These are phyloP conservation scores for Leptosphaerulina australis DNA, from an alignment of 2,329 filamentous ascomycete species.

Conservation along the genomic window DNA sequence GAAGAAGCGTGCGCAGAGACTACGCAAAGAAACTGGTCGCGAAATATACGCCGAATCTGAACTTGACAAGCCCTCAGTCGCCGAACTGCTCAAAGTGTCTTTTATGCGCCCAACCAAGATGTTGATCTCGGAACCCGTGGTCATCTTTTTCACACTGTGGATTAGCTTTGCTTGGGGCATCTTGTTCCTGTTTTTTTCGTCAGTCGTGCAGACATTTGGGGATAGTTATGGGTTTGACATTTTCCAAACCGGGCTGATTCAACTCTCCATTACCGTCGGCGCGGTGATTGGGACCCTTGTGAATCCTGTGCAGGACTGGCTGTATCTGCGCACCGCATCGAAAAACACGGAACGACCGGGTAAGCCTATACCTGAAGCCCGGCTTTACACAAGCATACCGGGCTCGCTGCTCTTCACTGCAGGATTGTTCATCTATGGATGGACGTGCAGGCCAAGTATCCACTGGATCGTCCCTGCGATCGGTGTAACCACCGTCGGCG, in stretches of 20 bases:
- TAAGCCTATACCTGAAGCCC: slow-evolving; percentile 51
- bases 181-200: slow-evolving; percentile 52
- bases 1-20: slow-evolving; percentile 46
- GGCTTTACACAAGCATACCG: slow-evolving; percentile 52
- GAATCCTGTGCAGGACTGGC: slow-evolving; percentile 47
- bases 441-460: slow-evolving; percentile 42
- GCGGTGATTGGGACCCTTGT: slow-evolving; percentile 51
- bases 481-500: slow-evolving; percentile 32
- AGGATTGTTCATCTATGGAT: slow-evolving; percentile 40
- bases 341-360: slow-evolving; percentile 49
- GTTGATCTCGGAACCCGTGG: slow-evolving; percentile 52
- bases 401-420: slow-evolving; percentile 49
- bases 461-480: slow-evolving; percentile 41
- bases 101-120: slow-evolving; percentile 51
- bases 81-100: slow-evolving; percentile 44
- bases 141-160: slow-evolving; percentile 54
- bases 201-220: slow-evolving; percentile 50
- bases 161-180: slow-evolving; percentile 54
- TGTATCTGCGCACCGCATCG: slow-evolving; percentile 37
- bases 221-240: slow-evolving; percentile 46
- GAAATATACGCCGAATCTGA: slow-evolving; percentile 40
- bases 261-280: slow-evolving; percentile 52
- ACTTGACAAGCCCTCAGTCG: slow-evolving; percentile 28
- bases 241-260: slow-evolving; percentile 48
- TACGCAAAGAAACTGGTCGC: slow-evolving; percentile 47